Percentiles rank a stretch among this genome's conserved stretches.
phyloP scores from a whole-genome alignment of 208 protist genomes.

The Porcisia hertigi region DNA sequence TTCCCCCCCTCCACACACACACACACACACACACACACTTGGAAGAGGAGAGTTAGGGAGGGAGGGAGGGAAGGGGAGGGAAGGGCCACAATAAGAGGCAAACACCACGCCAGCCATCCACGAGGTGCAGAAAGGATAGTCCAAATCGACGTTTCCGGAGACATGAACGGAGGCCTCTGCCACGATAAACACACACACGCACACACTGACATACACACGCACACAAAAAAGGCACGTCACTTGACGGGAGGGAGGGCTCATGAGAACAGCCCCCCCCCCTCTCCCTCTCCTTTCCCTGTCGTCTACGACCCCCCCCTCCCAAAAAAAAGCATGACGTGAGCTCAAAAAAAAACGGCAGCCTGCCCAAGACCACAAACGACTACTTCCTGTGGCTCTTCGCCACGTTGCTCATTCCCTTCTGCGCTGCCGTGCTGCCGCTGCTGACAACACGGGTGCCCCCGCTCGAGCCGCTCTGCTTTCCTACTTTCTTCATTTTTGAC shows the following conservation, averaged over 20 bases:
- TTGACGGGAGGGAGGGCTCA: background rate
- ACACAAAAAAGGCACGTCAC: background rate
- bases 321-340: too few species aligned
- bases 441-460: slow-evolving; percentile 35
- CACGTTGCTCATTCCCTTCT: slow-evolving; percentile 28
- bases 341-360: too few species aligned
- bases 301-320: too few species aligned
- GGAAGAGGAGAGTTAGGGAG: background rate
- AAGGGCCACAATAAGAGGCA: background rate
- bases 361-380: too few species aligned
- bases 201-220: background rate
- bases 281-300: too few species aligned
- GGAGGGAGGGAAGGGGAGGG: background rate
- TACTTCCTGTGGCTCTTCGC: slow-evolving; percentile 15
- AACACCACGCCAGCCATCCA: background rate
- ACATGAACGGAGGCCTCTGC: too few species aligned
- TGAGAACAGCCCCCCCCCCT: background rate
- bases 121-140: too few species aligned
- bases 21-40: background rate
- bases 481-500: slow-evolving; percentile 54
- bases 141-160: too few species aligned
- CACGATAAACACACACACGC: background rate
- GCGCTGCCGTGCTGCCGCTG: slow-evolving; percentile 35
- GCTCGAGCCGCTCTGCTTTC: slow-evolving; percentile 11
- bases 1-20: too few species aligned